Base-by-base conservation (phyloP, 176 grass and related monocot genomes). In the Thalia dealbata region DNA sequence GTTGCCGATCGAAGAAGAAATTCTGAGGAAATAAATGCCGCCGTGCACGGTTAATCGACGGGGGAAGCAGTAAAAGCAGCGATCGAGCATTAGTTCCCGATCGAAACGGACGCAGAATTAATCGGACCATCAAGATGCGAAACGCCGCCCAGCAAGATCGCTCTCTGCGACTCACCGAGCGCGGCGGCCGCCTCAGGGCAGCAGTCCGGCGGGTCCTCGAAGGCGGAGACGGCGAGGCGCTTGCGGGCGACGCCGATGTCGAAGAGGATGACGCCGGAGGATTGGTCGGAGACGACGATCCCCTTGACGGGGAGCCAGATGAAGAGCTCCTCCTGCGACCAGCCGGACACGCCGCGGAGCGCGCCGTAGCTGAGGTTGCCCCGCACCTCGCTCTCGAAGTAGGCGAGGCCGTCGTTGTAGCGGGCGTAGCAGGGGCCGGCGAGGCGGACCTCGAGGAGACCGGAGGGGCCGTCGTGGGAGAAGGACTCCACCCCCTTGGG, bases 271-370 rank as follows among this genome's bases (percentile, higher is more conserved):
- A 92, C 89, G 23, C 92, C 92, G 2, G 92, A 81, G 55, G 71
- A 28, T 10, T 77, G 68, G 28, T 83, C 75, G 78, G 81, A 19
- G 41, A 96, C 84, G 71, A 87, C 44, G 56, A 96, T 92, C 66
- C 92, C 92, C 87, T 96, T 96, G 25, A 96, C 92, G 25, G 92
- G 92, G 30, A 96, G 75, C 92, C 92, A 96, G 13, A 96, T 68
- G 78, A 96, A 96, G 59, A 96, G 89, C 82, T 96, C 92, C 84
- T 96, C 84, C 74, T 96, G 92, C 8, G 83, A 63, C 15, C 92
- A 81, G 0, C 92, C 92, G 72, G 90, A 78, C 22, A 91, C 89
- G 61, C 82, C 75, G 58, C 76, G 74, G 26, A 96, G 87, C 55
- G 84, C 82, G 45, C 92, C 89, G 52, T 71, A 78, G 78, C 89